These are phyloP conservation scores for Penicillium fuscoglaucum DNA, from an alignment of 2,329 filamentous ascomycete genomes.

Conservation along the genomic window DNA sequence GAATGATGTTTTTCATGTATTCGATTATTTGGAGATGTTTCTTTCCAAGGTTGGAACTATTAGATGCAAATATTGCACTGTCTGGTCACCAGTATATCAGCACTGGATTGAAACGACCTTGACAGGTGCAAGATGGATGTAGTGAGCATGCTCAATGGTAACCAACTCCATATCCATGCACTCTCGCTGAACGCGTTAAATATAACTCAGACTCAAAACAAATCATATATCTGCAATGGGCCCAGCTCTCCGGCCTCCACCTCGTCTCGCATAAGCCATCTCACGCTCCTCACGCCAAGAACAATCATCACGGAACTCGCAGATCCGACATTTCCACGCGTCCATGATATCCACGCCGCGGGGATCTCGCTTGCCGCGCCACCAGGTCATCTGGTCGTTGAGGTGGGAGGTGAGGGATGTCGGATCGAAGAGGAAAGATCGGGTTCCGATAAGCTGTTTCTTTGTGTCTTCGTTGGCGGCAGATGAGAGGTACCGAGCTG, in stretches of 20 bases:
- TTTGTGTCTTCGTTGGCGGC: slow-evolving; percentile 27
- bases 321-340: slow-evolving; percentile 81
- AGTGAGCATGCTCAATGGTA: neutral
- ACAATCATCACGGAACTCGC: slow-evolving; percentile 79
- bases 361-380: slow-evolving; percentile 72
- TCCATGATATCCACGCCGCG: slow-evolving; percentile 79
- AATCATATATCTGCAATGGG: slow-evolving; percentile 13
- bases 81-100: neutral
- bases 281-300: slow-evolving; percentile 74
- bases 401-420: slow-evolving; percentile 66
- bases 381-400: slow-evolving; percentile 74
- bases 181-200: neutral
- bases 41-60: neutral
- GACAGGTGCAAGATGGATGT: neutral
- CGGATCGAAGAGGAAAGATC: slow-evolving; percentile 67
- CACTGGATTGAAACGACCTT: neutral
- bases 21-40: neutral
- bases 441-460: slow-evolving; percentile 51
- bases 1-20: neutral
- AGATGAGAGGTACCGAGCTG: slow-evolving; percentile 46
- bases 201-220: neutral
- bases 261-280: slow-evolving; percentile 51
- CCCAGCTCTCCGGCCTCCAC: slow-evolving; percentile 26
- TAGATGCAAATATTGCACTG: neutral
- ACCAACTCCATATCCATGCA: neutral